Base-by-base conservation (phyloP, 2,329 filamentous ascomycete species). In the Microdochium trichocladiopsis region DNA sequence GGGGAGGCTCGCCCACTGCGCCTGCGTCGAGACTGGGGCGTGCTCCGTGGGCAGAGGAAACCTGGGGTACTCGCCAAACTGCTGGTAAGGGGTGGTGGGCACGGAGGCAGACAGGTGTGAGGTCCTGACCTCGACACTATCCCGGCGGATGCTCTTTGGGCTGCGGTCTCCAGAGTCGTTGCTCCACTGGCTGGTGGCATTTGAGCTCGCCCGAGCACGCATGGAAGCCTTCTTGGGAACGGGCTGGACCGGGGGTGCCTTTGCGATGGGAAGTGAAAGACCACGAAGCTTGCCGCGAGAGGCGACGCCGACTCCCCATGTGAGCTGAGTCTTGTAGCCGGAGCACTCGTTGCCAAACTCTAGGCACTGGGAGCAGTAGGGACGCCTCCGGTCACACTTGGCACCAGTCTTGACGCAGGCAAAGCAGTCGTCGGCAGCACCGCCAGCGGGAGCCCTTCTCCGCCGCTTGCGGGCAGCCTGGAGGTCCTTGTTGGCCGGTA, bases 271-370 rank as follows among this genome's bases (percentile, higher is more conserved):
- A 53, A 95, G 75, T 52, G 92, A 92, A 60, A 96, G 77, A 37
- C 93, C 93, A 56, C 93, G 84, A 57, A 97, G 83, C 76, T 97
- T 97, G 66, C 93, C 93, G 63, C 93, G 86, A 71, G 92, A 96
- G 52, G 93, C 93, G 54, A 97, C 93, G 50, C 93, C 93, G 48
- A 96, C 90, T 43, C 91, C 91, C 93, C 93, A 97, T 48, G 93
- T 97, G 70, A 97, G 78, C 61, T 93, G 92, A 16, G 93, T 97
- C 74, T 95, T 95, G 77, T 97, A 97, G 54, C 93, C 93, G 25
- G 90, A 91, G 73, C 93, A 97, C 66, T 95, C 91, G 67, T 90
- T 91, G 58, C 91, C 92, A 58, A 90, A 80, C 61, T 96, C 90
- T 57, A 97, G 81, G 69, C 93, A 99, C 71, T 91, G 92, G 47